phyloP scores from a whole-genome alignment of 192 early-diverging fungal species.

The Coemansia sp. region DNA sequence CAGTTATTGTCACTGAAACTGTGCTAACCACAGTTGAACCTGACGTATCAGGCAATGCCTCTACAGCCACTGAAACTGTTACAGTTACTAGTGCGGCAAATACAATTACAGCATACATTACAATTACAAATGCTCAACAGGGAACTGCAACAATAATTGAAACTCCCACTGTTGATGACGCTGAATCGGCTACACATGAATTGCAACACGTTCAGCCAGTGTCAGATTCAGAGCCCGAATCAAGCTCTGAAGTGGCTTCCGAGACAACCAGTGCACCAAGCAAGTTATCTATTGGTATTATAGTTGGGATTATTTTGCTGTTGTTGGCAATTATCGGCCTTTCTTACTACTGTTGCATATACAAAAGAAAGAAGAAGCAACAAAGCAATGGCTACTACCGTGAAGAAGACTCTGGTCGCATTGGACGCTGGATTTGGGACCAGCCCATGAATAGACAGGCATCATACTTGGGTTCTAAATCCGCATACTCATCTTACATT shows the following conservation, averaged over 20 bases:
- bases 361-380: conserved; percentile 9
- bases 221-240: neutral
- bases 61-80: neutral
- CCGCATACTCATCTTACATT: neutral
- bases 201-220: neutral
- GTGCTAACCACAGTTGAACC: neutral
- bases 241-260: too few relatives aligned
- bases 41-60: neutral
- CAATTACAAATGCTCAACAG: neutral
- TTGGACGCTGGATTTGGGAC: neutral
- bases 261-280: neutral
- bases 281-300: neutral
- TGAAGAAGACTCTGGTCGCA: neutral
- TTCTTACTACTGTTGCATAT: neutral
- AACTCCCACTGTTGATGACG: neutral
- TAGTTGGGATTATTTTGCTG: conserved; percentile 1
- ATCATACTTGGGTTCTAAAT: neutral
- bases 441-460: neutral
- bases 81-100: neutral
- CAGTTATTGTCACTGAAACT: conserved; percentile 1
- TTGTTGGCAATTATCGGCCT: neutral
- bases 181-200: neutral
- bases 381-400: neutral
- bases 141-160: neutral
- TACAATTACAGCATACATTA: conserved; percentile 1